phyloP scores from a whole-genome alignment of 164 flowering plant genomes.

The Akebia trifoliata region DNA sequence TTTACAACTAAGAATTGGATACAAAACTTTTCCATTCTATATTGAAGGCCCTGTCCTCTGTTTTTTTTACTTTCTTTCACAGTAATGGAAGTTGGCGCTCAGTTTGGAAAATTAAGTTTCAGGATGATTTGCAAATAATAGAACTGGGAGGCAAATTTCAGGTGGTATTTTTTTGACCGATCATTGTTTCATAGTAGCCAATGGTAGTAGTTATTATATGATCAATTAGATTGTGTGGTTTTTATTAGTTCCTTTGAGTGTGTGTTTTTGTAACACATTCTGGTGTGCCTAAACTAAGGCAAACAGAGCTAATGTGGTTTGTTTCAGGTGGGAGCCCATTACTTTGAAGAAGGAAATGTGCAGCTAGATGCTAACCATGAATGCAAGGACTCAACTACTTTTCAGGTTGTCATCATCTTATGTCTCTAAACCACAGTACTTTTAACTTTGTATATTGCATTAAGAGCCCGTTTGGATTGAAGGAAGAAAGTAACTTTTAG shows the following conservation, averaged over 20 bases:
- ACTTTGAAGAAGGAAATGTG: conserved; percentile 98
- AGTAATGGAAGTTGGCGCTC: conserved; percentile 99
- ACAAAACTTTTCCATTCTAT: background rate
- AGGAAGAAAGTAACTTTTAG: no score
- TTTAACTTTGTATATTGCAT: background rate
- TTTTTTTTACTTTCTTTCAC: conserved; percentile 3
- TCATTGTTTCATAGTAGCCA: background rate
- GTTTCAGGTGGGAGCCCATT: conserved; percentile 89
- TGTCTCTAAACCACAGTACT: conserved; percentile 1
- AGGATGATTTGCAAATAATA: conserved; percentile 64
- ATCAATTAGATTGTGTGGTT: background rate
- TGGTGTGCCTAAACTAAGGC: background rate
- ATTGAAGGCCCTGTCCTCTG: background rate
- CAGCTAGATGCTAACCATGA: conserved; percentile 89
- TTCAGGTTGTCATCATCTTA: conserved; percentile 52
- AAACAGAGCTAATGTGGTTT: conserved; percentile 9
- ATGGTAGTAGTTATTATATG: background rate
- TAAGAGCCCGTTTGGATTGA: background rate
- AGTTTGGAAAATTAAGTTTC: conserved; percentile 76
- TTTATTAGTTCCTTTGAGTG: background rate
- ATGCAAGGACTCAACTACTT: conserved; percentile 71
- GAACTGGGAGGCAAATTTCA: conserved; percentile 74
- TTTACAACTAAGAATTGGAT: background rate
- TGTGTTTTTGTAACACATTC: background rate
- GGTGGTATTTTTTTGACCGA: conserved; percentile 33